Base-by-base conservation (phyloP, 2,329 filamentous ascomycete genomes). In the Colletotrichum sp. region DNA sequence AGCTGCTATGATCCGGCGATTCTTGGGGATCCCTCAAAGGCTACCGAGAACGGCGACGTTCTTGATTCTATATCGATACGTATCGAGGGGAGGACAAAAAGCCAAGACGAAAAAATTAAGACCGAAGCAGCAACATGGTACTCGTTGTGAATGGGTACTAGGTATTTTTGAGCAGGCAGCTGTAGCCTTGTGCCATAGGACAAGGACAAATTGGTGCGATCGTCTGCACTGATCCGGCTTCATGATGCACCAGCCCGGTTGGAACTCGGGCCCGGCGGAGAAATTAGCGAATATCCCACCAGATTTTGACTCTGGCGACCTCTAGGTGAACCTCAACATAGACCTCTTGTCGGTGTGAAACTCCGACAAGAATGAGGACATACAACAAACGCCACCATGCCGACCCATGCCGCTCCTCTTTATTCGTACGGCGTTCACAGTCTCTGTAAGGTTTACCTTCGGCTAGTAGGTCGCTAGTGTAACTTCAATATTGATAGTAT, bases 191-290 rank as follows among this genome's bases (percentile, higher is more conserved):
- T 52, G 44, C 44, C n/a, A 4, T 13, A 22, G 0, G n/a, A 52
- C n/a, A n/a, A n/a, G 0, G 18, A 48, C 18, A 22, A 13, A 24
- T 52, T 22, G 44, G n/a, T 52, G 44, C n/a, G n/a, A 22, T 22
- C 44, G 1, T 3, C 44, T 52, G 44, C 44, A 52, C 6, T 52
- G n/a, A 22, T 22, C 44, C 10, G n/a, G 44, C 44, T 52, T 22
- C 44, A 24, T 22, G n/a, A 52, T 52, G n/a, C n/a, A 52, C 12
- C n/a, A 22, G 44, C 44, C 44, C 44, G 44, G 44, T 48, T 7
- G 1, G 10, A 52, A 22, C 44, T 22, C 3, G 2, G 6, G 10
- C 44, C 44, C 10, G 4, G 44, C 0, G 44, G 0, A 52, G n/a
- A 22, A 13, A 22, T 52, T 52, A 3, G 44, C n/a, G 44, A 24